Conservation (phyloP, 2,329 filamentous ascomycete genomes). For the Colletotrichum sp. region DNA sequence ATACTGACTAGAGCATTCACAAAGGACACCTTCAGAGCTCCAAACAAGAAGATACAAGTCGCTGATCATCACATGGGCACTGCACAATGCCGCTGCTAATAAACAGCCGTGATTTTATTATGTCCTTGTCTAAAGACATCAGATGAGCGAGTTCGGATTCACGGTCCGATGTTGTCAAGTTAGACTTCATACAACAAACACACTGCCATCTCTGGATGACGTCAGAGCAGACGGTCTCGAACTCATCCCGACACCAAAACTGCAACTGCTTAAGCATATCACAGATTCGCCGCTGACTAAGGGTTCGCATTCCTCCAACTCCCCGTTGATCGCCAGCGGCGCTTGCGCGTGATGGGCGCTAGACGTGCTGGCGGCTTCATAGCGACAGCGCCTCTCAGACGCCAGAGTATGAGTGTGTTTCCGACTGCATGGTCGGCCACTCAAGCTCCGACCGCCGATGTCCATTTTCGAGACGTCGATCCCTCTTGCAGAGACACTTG, state of each 20-base stretch:
- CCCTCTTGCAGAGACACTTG: accelerated
- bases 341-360: not conserved
- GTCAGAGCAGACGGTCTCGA: not conserved
- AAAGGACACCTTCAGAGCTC: not conserved
- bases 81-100: not conserved
- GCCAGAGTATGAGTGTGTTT: not conserved
- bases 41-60: not conserved
- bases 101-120: not conserved
- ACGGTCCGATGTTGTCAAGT: not conserved
- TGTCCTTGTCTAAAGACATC: not conserved
- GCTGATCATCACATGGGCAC: not conserved
- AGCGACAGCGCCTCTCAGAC: not conserved
- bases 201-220: not conserved
- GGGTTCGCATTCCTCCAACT: not conserved
- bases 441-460: not conserved
- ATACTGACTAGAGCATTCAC: not conserved
- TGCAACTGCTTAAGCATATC: not conserved
- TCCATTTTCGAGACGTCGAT: not conserved
- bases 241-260: not conserved
- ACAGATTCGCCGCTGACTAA: not conserved
- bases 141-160: not conserved
- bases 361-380: not conserved
- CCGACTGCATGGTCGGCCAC: not conserved
- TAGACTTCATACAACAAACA: not conserved
- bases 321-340: not conserved